Percentiles rank a stretch among this genome's conserved stretches.
Conservation (phyloP, 2,329 filamentous ascomycete species). For the Fusarium sp. region DNA sequence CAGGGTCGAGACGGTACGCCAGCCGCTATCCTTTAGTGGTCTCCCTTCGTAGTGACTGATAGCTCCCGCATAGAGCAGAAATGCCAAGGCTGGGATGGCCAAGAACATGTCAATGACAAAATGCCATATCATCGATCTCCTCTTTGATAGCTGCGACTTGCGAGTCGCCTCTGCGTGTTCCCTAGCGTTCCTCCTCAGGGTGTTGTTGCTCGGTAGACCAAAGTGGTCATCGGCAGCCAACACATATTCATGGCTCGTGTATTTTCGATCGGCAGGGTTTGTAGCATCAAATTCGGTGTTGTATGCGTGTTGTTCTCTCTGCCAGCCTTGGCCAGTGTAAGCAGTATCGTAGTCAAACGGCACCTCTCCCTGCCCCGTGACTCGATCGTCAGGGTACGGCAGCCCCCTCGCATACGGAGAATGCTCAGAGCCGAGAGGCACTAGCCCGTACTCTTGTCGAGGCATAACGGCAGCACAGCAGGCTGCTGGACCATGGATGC, state of each 20-base stretch:
- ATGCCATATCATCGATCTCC: not conserved
- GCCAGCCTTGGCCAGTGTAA: not conserved
- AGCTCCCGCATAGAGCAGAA: slow-evolving; percentile 2
- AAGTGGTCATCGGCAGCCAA: not conserved
- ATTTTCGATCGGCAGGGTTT: not conserved
- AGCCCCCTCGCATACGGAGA: not conserved
- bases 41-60: slow-evolving; percentile 1
- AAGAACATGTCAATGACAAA: slow-evolving; percentile 2
- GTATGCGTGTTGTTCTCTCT: not conserved
- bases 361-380: not conserved
- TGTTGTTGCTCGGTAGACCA: not conserved
- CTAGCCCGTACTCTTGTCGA: not conserved
- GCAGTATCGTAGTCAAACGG: not conserved
- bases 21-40: not conserved
- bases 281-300: not conserved
- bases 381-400: not conserved
- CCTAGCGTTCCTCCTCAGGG: not conserved
- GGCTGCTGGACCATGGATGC: not conserved
- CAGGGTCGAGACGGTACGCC: not conserved
- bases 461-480: not conserved
- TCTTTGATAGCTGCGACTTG: not conserved
- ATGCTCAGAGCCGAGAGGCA: not conserved
- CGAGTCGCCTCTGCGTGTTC: not conserved
- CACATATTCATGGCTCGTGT: not conserved
- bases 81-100: slow-evolving; percentile 1